These are phyloP conservation scores for Rhodofomes roseus DNA, from an alignment of 1,284 basidiomycete species.

Conservation along the genomic window DNA sequence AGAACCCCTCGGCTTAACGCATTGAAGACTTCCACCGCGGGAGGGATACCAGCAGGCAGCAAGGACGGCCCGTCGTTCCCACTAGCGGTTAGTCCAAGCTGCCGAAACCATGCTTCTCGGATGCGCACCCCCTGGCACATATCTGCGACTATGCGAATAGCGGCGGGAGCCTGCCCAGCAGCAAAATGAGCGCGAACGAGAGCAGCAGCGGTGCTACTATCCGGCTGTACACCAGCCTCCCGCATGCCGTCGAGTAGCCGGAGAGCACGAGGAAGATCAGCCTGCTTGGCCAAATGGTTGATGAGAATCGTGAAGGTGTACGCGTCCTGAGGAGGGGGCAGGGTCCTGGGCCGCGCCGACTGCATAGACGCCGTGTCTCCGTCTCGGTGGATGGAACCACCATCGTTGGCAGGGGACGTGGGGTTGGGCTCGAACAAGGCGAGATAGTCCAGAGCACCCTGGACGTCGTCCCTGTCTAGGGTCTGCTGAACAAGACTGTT, in stretches of 20 bases:
- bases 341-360: neutral
- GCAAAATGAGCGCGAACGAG: conserved; percentile 54
- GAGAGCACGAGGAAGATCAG: conserved; percentile 43
- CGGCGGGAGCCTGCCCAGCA: conserved; percentile 41
- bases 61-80: conserved; percentile 6
- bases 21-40: conserved; percentile 55
- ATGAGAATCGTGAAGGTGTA: conserved; percentile 65
- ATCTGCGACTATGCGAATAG: conserved; percentile 45
- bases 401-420: conserved; percentile 23
- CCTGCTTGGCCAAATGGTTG: conserved; percentile 46
- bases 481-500: conserved; percentile 62
- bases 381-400: conserved; percentile 31
- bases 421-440: conserved; percentile 39
- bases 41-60: conserved; percentile 17
- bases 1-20: conserved; percentile 50
- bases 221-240: conserved; percentile 38
- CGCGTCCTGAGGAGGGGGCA: conserved; percentile 34
- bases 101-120: conserved; percentile 20
- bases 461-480: conserved; percentile 52
- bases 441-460: conserved; percentile 42
- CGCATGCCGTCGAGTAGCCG: conserved; percentile 47
- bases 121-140: conserved; percentile 33
- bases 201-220: conserved; percentile 44
- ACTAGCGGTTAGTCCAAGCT: conserved; percentile 13
- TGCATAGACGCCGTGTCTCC: conserved; percentile 20